A percentile compares a stretch with the other conserved stretches of the same genome.
These are phyloP conservation scores for Acanthamoeba triangularis DNA, from an alignment of 208 protist species.

Conservation along the genomic window DNA sequence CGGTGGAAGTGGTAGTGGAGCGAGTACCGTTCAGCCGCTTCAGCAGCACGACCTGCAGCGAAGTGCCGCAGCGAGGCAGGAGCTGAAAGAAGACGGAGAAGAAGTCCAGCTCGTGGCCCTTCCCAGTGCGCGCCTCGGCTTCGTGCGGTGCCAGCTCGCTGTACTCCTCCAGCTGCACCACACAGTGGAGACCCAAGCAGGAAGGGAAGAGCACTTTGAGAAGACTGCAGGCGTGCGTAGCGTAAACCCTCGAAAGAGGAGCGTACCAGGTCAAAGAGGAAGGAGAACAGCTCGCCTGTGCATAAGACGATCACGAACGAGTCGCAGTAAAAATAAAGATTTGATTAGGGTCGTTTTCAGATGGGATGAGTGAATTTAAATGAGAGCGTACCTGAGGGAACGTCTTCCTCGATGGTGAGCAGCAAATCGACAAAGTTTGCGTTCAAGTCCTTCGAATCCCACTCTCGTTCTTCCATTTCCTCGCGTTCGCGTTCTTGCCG, in stretches of 20 bases:
- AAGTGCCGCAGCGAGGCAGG: conserved; percentile 50
- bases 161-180: conserved; percentile 64
- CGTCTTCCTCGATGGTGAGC: conserved; percentile 72
- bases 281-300: conserved; percentile 73
- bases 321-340: too few relatives aligned
- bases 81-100: conserved; percentile 74
- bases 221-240: too few relatives aligned
- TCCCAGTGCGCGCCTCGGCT: background rate
- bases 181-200: background rate
- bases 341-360: too few relatives aligned
- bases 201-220: too few relatives aligned
- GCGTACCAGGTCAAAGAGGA: conserved; percentile 73
- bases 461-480: conserved; percentile 35
- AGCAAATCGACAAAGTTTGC: conserved; percentile 65
- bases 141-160: conserved; percentile 49
- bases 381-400: conserved; percentile 53
- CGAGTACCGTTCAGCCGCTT: conserved; percentile 47
- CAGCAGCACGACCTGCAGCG: conserved; percentile 68
- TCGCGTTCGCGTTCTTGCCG: conserved; percentile 57
- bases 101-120: conserved; percentile 63
- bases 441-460: conserved; percentile 44
- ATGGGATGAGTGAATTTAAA: background rate
- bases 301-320: background rate
- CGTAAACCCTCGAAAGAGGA: background rate
- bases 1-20: too few relatives aligned